phyloP scores from a whole-genome alignment of 1,284 basidiomycete species.

The Ceratobasidium sp. region DNA sequence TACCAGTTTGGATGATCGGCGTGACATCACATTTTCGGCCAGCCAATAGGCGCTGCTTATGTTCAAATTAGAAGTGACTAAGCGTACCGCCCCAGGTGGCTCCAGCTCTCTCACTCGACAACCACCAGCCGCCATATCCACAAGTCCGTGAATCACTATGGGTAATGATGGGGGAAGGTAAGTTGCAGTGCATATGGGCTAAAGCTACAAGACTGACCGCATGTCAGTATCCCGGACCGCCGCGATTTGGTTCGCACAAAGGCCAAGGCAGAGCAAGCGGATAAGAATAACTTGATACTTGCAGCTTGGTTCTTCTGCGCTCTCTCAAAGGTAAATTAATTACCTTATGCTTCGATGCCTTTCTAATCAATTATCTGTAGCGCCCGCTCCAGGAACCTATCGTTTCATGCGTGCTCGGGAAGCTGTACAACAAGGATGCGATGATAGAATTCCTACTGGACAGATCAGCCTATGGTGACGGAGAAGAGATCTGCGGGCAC shows the following conservation, averaged over 20 bases:
- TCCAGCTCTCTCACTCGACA: constrained; percentile 28
- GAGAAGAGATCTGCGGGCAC: constrained; percentile 83
- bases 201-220: neutral
- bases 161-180: constrained; percentile 76
- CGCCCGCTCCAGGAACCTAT: constrained; percentile 81
- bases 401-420: constrained; percentile 86
- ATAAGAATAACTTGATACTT: constrained; percentile 81
- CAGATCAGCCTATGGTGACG: constrained; percentile 76
- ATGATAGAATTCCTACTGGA: constrained; percentile 86
- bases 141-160: constrained; percentile 54
- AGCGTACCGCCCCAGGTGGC: constrained; percentile 30
- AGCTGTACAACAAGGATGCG: constrained; percentile 92
- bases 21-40: constrained; percentile 15
- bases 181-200: neutral
- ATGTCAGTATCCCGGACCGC: constrained; percentile 74
- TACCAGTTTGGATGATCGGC: constrained; percentile 1
- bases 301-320: constrained; percentile 92
- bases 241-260: constrained; percentile 76
- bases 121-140: constrained; percentile 20
- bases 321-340: constrained; percentile 76
- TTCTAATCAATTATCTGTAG: constrained; percentile 53
- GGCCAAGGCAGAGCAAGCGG: constrained; percentile 80
- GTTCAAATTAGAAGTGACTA: constrained; percentile 27
- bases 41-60: constrained; percentile 6
- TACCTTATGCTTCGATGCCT: neutral